These are phyloP conservation scores for Amaranthus tricolor DNA, from an alignment of 179 eudicot genomes.

Conservation along the genomic window DNA sequence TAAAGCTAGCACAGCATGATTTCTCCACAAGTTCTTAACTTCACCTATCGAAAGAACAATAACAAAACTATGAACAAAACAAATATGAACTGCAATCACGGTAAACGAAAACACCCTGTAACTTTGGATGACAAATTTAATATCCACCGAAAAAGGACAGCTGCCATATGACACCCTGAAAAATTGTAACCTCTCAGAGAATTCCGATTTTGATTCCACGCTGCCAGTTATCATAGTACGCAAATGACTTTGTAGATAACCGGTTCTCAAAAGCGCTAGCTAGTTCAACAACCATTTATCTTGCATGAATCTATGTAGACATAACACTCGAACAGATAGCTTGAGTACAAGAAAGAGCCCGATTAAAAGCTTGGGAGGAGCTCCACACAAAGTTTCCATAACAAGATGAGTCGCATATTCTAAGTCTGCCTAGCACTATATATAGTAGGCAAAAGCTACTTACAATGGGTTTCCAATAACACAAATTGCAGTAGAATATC, in stretches of 20 bases:
- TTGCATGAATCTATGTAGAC: conserved; percentile 2
- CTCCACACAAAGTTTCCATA: not conserved
- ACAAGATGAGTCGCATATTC: conserved; percentile 3
- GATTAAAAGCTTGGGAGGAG: not conserved
- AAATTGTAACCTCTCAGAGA: not conserved
- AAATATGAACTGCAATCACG: not conserved
- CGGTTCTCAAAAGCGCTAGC: not conserved
- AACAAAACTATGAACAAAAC: not conserved
- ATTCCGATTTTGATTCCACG: conserved; percentile 13
- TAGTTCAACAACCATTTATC: conserved; percentile 1
- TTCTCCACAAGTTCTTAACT: not conserved
- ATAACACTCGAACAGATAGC: conserved; percentile 1
- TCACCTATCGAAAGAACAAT: not conserved
- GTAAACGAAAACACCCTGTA: not conserved
- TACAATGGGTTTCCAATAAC: not conserved
- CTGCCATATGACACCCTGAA: not conserved
- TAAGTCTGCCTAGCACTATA: conserved; percentile 1
- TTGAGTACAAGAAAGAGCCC: not conserved
- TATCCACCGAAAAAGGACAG: not conserved
- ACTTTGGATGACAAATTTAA: not conserved
- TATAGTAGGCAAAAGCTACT: not conserved
- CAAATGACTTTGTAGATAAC: not conserved
- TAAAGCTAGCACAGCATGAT: not conserved
- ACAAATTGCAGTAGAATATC: conserved; percentile 15
- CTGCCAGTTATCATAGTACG: not conserved